Evolutionary conservation across 2,329 filamentous ascomycete genomes (phyloP), one percentile per base, ranked within the genome.

Genomic region (Pezicula rhizophila): DNA sequence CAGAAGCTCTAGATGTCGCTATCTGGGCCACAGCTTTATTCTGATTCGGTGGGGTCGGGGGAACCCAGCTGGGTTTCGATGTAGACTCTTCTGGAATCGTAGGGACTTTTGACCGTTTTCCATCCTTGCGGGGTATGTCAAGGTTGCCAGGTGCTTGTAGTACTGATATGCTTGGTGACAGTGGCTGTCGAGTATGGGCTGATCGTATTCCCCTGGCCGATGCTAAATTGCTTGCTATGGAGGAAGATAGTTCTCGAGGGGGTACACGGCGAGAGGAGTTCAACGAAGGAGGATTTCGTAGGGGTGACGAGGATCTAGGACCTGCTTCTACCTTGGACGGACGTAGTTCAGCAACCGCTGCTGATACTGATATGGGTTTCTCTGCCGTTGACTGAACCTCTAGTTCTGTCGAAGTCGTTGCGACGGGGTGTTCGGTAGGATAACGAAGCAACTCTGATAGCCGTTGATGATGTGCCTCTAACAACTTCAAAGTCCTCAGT

Each of bases 151-250:
- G 82, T 0, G 84, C 76, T 64, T 88, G 85, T 52, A 90, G 82
- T 52, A 80, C 84, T 38, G 87, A 89, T 17, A 91, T 71, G 48
- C 86, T 85, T 1, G 87, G 85, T 4, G 80, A 85, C 10, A 83
- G 77, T 2, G 85, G 84, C 52, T 85, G 82, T 20, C 82, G 77
- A 52, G 84, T 76, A 51, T 82, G 78, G 52, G 76, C 78, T 48
- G 78, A 75, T 18, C 78, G 76, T 57, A 95, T 95, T 15, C 90
- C 90, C 55, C 90, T 78, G 28, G 89, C 89, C 12, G 89, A 89
- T 12, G 90, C 90, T 39, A 96, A 71, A 61, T 95, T 95, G 68
- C 82, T 95, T 23, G 89, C 89, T 52, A 96, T 95, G 1, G 89
- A 95, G 1, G 89, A 89, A 2, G 84, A 81, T 50, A 85, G 72